phyloP scores from a whole-genome alignment of 108 stramenopile species.

The Schizochytrium sp. region DNA sequence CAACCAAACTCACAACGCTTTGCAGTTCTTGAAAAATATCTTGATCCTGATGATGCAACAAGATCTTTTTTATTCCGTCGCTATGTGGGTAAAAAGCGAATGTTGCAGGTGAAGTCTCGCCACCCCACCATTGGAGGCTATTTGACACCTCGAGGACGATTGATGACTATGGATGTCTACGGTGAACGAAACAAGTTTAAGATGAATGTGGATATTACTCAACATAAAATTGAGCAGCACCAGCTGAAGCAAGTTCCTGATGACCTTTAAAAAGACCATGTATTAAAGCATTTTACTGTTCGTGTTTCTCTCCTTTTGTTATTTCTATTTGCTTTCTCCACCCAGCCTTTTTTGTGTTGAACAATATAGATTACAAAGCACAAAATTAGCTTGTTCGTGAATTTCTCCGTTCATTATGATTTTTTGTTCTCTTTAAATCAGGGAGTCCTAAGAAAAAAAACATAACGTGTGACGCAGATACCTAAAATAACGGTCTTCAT shows the following conservation, averaged over 20 bases:
- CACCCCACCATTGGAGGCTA: neutral
- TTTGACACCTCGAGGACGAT: neutral
- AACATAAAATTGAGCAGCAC: neutral
- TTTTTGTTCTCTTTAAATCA: too few relatives aligned
- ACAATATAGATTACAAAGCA: too few relatives aligned
- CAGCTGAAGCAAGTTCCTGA: neutral
- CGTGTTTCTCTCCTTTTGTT: too few relatives aligned
- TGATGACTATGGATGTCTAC: neutral
- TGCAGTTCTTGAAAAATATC: neutral
- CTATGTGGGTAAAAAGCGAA: neutral
- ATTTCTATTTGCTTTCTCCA: too few relatives aligned
- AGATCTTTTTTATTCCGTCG: neutral
- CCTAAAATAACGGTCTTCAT: too few relatives aligned
- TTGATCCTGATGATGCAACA: neutral
- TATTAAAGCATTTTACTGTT: too few relatives aligned
- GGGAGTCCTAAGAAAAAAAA: too few relatives aligned
- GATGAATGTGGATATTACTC: neutral
- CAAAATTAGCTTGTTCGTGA: too few relatives aligned
- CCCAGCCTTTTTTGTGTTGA: too few relatives aligned
- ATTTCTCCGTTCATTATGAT: too few relatives aligned
- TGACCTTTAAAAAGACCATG: too few relatives aligned
- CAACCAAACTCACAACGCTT: constrained; percentile 70
- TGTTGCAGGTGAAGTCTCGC: neutral
- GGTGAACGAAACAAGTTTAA: constrained; percentile 19
- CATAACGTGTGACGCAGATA: too few relatives aligned